phyloP scores from a whole-genome alignment of 768 basidiomycete genomes.

The Calocybe indica region DNA sequence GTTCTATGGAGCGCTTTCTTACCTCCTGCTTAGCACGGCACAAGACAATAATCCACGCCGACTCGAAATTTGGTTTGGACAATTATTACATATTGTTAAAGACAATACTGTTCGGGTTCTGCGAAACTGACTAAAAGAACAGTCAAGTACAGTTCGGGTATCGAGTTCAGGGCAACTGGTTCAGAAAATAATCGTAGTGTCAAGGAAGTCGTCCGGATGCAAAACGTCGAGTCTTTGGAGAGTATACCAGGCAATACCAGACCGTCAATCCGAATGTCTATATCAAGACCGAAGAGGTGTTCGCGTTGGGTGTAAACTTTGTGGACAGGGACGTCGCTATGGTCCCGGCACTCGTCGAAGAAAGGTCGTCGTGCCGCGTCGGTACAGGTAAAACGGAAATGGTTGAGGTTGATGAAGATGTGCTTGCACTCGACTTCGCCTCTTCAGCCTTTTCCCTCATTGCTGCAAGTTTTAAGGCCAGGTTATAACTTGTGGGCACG shows the following conservation, averaged over 20 bases:
- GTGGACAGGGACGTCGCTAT: neutral
- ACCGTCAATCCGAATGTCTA: too few relatives aligned
- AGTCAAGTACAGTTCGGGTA: too few relatives aligned
- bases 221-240: neutral
- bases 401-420: constrained; percentile 6
- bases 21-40: constrained; percentile 68
- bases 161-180: too few relatives aligned
- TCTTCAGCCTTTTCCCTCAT: constrained; percentile 17
- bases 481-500: constrained; percentile 46
- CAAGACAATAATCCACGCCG: neutral
- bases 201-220: neutral
- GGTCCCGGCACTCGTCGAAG: neutral
- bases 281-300: neutral
- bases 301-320: neutral
- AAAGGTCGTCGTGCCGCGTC: neutral
- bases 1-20: constrained; percentile 82
- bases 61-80: neutral
- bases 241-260: too few relatives aligned
- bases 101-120: too few relatives aligned
- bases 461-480: constrained; percentile 16
- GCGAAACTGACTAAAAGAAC: too few relatives aligned
- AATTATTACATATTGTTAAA: too few relatives aligned
- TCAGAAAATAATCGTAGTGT: too few relatives aligned
- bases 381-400: constrained; percentile 2
- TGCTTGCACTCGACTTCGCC: constrained; percentile 6